Evolutionary conservation across 1,139 yeast species (phyloP), one percentile per base, ranked within the genome.

Genomic region (Protomyces inouyei): DNA sequence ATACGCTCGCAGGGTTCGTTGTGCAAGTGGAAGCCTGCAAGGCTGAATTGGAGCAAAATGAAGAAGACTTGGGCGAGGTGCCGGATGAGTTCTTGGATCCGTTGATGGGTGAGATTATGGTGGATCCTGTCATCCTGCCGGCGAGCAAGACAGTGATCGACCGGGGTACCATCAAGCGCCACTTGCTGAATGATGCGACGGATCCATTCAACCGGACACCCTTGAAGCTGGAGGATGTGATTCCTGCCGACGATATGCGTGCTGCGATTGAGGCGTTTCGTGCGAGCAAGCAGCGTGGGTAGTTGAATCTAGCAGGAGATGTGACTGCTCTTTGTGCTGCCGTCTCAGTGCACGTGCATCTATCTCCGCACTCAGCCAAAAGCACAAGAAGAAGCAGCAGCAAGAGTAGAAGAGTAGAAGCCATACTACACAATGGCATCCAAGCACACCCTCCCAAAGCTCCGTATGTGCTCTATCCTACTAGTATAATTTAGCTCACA

Each of bases 41-140:
- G 72, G 72, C 79, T 52, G 81, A 80, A 35, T 66, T 69, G 32
- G 69, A 67, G 52, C 68, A 65, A 57, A 77, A 76, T 43, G 95
- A 88, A 68, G 74, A 85, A 69, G 97, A 90, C 72, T 80, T 90
- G 70, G 98, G 96, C 16, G 98, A 95, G 64, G 82, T 89, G 28
- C 99, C 99, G 0, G 98, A 95, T 73, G 98, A 95, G 74, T 93
- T 86, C 73, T 81, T 95, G 72, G 99, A 95, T 77, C 98, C 99
- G 9, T 82, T 95, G 70, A 92, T 95, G 98, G 92, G 81, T 74
- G 88, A 97, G 0, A 74, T 95, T 55, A 95, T 95, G 98, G 88
- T 85, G 70, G 96, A 95, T 73, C 99, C 99, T 0, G 98, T 95
- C 3, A 86, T 83, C 28, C 80, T 95, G 71, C 99, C 99, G 4